Evolutionary conservation across 2,329 filamentous ascomycete species (phyloP).

Genomic region (Emericellopsis cladophorae): DNA sequence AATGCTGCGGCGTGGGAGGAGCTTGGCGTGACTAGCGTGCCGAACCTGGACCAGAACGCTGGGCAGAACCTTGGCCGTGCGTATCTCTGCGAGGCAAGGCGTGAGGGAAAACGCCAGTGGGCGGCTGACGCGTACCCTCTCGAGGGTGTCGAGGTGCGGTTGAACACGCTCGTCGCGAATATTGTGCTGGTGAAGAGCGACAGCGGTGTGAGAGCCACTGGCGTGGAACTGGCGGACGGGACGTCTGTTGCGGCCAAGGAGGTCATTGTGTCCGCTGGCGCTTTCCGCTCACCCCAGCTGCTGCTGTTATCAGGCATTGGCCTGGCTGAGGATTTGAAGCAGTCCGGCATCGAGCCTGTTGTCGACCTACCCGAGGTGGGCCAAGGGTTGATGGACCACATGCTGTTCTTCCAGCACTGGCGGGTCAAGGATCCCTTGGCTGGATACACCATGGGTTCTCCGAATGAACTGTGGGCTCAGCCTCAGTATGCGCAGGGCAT

Average conservation of each 20-base stretch:
- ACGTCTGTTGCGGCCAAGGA: constrained; percentile 13
- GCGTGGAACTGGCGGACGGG: constrained; percentile 14
- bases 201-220: constrained; percentile 8
- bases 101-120: constrained; percentile 11
- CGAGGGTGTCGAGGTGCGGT: constrained; percentile 11
- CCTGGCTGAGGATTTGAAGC: constrained; percentile 16
- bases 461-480: constrained; percentile 19
- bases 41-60: constrained; percentile 13
- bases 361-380: constrained; percentile 35
- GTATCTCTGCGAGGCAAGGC: constrained; percentile 13
- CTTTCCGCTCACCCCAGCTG: constrained; percentile 32
- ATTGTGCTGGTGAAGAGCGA: constrained; percentile 5
- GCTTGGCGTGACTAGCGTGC: constrained; percentile 17
- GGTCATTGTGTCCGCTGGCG: constrained; percentile 33
- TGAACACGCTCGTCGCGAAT: constrained; percentile 10
- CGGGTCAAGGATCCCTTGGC: constrained; percentile 17
- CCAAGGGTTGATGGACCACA: constrained; percentile 21
- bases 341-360: constrained; percentile 16
- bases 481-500: constrained; percentile 21
- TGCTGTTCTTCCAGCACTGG: constrained; percentile 15
- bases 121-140: constrained; percentile 11
- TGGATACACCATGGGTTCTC: constrained; percentile 18
- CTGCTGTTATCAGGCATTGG: constrained; percentile 33
- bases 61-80: constrained; percentile 18
- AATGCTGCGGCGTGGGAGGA: constrained; percentile 25